Percentiles rank a stretch among this genome's conserved stretches.
Evolutionary conservation across 2,329 filamentous ascomycete genomes (phyloP).

Genomic region (Botrytis byssoidea): DNA sequence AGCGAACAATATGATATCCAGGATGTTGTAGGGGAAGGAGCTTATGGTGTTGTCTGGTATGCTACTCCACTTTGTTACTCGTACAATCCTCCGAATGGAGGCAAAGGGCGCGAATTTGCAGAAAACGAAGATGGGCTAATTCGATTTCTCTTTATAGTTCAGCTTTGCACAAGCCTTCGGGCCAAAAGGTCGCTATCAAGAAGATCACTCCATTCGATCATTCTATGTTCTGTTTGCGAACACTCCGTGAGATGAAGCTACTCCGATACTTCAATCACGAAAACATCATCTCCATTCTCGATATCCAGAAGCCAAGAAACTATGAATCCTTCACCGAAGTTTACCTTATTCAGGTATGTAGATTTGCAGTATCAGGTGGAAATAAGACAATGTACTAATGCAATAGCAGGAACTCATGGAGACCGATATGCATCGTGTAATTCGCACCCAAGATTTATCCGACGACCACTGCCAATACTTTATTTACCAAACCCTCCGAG

Average conservation of each 20-base stretch:
- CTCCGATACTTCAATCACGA: slow-evolving; percentile 99
- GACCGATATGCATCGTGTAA: slow-evolving; percentile 99
- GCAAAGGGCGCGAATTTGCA: not conserved
- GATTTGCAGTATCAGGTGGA: not conserved
- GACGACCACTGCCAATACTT: slow-evolving; percentile 99
- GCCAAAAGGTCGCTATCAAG: slow-evolving; percentile 99
- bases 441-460: slow-evolving; percentile 95
- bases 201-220: slow-evolving; percentile 99
- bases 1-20: slow-evolving; percentile 99
- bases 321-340: slow-evolving; percentile 97
- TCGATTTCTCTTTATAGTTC: slow-evolving; percentile 57
- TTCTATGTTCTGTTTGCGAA: slow-evolving; percentile 97
- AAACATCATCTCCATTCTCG: slow-evolving; percentile 99
- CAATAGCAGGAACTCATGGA: slow-evolving; percentile 85
- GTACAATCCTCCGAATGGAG: not conserved
- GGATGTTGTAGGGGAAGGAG: slow-evolving; percentile 97
- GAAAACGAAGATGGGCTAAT: slow-evolving; percentile 5
- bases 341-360: slow-evolving; percentile 88
- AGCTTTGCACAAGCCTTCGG: slow-evolving; percentile 94
- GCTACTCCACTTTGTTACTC: slow-evolving; percentile 9
- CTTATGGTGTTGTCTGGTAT: slow-evolving; percentile 97
- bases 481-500: slow-evolving; percentile 98
- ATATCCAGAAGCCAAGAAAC: slow-evolving; percentile 96
- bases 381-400: slow-evolving; percentile 23
- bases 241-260: slow-evolving; percentile 98